phyloP scores from a whole-genome alignment of 768 basidiomycete genomes.

The Mycena olivaceomarginata region DNA sequence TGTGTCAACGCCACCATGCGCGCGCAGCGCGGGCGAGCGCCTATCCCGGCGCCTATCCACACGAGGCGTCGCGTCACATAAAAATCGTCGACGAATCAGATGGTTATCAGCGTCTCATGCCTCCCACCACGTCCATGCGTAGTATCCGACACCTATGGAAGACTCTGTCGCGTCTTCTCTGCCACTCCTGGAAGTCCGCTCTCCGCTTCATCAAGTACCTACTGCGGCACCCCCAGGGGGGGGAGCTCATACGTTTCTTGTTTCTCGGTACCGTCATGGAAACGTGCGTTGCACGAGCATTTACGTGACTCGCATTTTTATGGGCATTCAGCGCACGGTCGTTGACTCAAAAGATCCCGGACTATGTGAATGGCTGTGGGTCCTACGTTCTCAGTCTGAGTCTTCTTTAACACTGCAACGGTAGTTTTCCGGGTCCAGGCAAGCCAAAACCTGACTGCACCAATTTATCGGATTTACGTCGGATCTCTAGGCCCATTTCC shows the following conservation, averaged over 20 bases:
- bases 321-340: conserved; percentile 3
- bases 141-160: background rate
- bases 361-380: conserved; percentile 22
- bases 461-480: background rate
- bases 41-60: too few relatives aligned
- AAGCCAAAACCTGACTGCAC: background rate
- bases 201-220: conserved; percentile 12
- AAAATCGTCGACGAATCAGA: too few relatives aligned
- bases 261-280: conserved; percentile 24
- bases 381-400: background rate
- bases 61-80: too few relatives aligned
- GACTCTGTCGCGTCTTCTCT: conserved; percentile 12
- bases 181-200: conserved; percentile 5
- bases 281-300: conserved; percentile 3
- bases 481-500: conserved; percentile 6
- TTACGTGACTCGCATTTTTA: background rate
- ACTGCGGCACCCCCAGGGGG: conserved; percentile 25
- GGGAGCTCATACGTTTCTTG: conserved; percentile 26
- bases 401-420: background rate
- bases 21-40: too few relatives aligned
- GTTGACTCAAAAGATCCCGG: conserved; percentile 14
- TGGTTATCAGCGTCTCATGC: background rate
- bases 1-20: too few relatives aligned
- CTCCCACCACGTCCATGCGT: background rate
- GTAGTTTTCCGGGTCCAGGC: conserved; percentile 25